Base-by-base conservation (phyloP, 257 asterid genomes). In the Ophiorrhiza pumila region DNA sequence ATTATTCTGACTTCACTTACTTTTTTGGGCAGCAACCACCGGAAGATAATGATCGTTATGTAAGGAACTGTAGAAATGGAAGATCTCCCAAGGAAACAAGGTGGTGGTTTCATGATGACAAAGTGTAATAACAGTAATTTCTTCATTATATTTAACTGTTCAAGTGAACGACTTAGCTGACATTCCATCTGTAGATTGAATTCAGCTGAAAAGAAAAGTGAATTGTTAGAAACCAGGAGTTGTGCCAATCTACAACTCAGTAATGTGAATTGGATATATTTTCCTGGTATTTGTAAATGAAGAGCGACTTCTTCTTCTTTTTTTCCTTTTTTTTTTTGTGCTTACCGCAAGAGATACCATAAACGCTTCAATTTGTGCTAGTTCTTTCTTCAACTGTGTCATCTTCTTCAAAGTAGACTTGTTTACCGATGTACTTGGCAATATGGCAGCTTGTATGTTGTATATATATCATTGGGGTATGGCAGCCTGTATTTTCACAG, bases 31-130 rank as follows among this genome's bases (percentile, higher is more conserved):
- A 94, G 99, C 99, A 91, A 94, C 95, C 92, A 18, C 99, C 99
- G 4, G 90, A 93, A 32, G 99, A 94, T 80, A 91, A 94, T 23
- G 99, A 94, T 65, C 98, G 98, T 55, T 94, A 94, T 46, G 97
- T 94, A 73, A 90, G 84, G 90, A 94, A 94, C 83, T 94, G 99
- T 79, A 87, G 78, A 83, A 91, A 90, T 25, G 99, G 98, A 6
- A 79, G 97, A 80, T 91, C 98, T 53, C 99, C 99, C 34, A 94
- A 94, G 91, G 99, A 94, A 89, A 94, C 99, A 52, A 90, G 98
- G 81, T 94, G 99, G 97, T 91, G 97, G 99, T 94, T 94, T 86
- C 97, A 94, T 37, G 97, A 94, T 49, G 97, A 91, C 82, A 94
- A 91, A 82, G 98, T 93, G 88, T 93, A 81, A 80, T 81, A 58